These are phyloP conservation scores for Botrytis elliptica DNA, from an alignment of 2,329 filamentous ascomycete genomes.

Conservation along the genomic window DNA sequence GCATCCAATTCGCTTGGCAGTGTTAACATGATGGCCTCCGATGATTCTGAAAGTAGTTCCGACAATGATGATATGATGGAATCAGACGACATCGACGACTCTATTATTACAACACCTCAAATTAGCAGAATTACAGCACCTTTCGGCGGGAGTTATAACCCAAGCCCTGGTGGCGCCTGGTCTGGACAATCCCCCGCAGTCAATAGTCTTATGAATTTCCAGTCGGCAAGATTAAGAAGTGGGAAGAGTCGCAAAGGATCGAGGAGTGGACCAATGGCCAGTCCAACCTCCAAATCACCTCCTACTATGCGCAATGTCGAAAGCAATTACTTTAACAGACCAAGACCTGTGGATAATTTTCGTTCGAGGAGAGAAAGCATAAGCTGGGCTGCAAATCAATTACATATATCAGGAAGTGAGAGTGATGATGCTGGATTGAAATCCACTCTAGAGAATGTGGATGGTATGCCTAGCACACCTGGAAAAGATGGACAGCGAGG, in stretches of 20 bases:
- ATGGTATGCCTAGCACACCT: constrained; percentile 44
- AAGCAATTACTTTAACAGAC: constrained; percentile 53
- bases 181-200: constrained; percentile 67
- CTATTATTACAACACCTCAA: constrained; percentile 81
- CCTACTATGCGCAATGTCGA: constrained; percentile 50
- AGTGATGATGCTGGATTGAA: constrained; percentile 66
- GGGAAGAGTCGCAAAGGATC: constrained; percentile 65
- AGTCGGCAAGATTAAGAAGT: constrained; percentile 57
- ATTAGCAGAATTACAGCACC: constrained; percentile 58
- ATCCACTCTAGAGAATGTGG: constrained; percentile 41
- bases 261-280: constrained; percentile 67
- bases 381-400: constrained; percentile 83
- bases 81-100: constrained; percentile 71
- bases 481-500: constrained; percentile 62
- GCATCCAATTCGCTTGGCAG: constrained; percentile 67
- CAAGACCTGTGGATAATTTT: constrained; percentile 47
- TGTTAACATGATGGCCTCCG: constrained; percentile 67
- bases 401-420: constrained; percentile 80
- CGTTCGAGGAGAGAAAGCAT: constrained; percentile 79
- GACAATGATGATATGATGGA: constrained; percentile 71
- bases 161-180: constrained; percentile 61
- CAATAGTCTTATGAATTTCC: constrained; percentile 78
- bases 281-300: constrained; percentile 73
- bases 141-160: constrained; percentile 42
- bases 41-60: constrained; percentile 71